Base-by-base conservation (phyloP, 495 filamentous ascomycete genomes). In the Hypoxylon fuscum region DNA sequence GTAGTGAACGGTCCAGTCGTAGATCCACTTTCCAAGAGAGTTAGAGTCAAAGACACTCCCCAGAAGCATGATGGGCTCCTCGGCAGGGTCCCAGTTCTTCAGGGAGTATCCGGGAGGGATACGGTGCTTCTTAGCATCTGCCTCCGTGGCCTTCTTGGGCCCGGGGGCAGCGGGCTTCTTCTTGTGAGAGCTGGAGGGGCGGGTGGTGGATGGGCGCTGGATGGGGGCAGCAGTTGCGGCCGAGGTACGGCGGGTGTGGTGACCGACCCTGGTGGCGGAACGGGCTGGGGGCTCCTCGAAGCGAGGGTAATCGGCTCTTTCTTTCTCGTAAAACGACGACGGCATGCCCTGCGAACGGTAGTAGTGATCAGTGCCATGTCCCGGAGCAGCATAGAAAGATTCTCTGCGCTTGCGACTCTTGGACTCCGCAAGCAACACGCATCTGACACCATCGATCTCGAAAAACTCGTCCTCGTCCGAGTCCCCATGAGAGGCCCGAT, bases 21-120 rank as follows among this genome's bases (percentile, higher is more conserved):
- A 98, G 73, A 98, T 94, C 95, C 95, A 98, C 76, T 97, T 96
- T 69, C 95, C 95, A 12, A 98, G 84, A 17, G 91, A 96, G 83
- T 97, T 97, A 74, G 95, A 91, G 70, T 98, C 96, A 71, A 98
- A 98, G 41, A 98, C 95, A 71, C 91, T 96, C 37, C 95, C 95
- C 7, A 98, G 84, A 5, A 98, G 84, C 72, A 96, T 87, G 74
- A 98, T 96, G 27, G 95, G 78, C 65, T 91, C 91, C 76, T 97
- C 93, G 40, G 87, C 87, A 1, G 93, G 94, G 72, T 98, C 96
- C 95, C 95, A 99, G 82, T 99, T 97, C 80, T 98, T 97, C 76
- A 92, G 85, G 29, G 90, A 96, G 78, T 96, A 99, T 42, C 96
- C 95, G 1, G 87, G 74, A 2, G 95, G 96, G 56, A 99, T 97